phyloP scores from a whole-genome alignment of 2,329 filamentous ascomycete species.

The Colletotrichum liaoningense region DNA sequence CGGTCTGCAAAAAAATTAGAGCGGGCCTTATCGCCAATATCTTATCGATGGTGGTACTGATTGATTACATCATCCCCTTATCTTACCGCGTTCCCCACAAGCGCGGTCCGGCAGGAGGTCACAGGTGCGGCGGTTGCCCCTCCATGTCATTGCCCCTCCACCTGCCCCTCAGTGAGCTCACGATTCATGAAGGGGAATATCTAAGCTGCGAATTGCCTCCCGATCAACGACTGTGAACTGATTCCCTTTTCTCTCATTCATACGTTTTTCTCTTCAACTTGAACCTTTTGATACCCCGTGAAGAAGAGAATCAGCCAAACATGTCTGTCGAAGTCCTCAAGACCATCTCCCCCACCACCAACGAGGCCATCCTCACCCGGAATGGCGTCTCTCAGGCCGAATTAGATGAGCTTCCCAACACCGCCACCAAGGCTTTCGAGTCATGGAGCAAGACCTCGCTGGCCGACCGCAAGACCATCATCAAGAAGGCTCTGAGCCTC shows the following conservation, averaged over 20 bases:
- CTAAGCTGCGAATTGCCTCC: constrained; percentile 23
- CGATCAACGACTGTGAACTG: neutral
- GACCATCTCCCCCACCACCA: constrained; percentile 92
- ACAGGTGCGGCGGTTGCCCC: constrained; percentile 2
- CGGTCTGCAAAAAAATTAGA: constrained; percentile 30
- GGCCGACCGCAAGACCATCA: constrained; percentile 80
- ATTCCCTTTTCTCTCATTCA: neutral
- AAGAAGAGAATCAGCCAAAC: constrained; percentile 38
- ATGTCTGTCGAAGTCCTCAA: constrained; percentile 75
- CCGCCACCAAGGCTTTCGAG: constrained; percentile 80
- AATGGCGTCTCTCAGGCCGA: constrained; percentile 79
- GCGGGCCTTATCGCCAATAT: constrained; percentile 9
- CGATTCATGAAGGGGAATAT: constrained; percentile 33
- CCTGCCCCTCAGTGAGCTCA: constrained; percentile 35
- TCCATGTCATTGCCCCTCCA: constrained; percentile 16
- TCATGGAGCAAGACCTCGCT: constrained; percentile 82
- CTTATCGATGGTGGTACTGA: neutral
- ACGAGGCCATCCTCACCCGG: constrained; percentile 84
- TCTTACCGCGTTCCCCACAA: constrained; percentile 1
- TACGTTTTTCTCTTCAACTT: neutral
- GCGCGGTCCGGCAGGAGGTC: constrained; percentile 25
- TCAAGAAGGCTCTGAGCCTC: constrained; percentile 81
- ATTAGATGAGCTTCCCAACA: constrained; percentile 76
- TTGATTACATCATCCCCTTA: constrained; percentile 32
- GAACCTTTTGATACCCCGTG: neutral